phyloP scores from a whole-genome alignment of 106 monocot genomes.

The Platanthera zijinensis region DNA sequence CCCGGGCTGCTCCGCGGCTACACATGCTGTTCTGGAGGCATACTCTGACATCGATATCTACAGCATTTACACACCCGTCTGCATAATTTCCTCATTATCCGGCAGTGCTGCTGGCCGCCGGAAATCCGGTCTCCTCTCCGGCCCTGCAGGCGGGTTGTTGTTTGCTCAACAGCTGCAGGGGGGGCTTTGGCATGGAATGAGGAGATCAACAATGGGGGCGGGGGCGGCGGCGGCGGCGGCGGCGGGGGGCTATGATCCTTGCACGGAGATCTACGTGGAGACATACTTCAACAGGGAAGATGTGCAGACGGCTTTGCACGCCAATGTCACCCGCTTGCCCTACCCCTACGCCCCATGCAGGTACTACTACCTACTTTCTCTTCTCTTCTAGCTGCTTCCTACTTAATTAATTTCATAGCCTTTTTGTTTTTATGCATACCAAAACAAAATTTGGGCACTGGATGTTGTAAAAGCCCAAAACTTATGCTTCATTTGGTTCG shows the following conservation, averaged over 20 bases:
- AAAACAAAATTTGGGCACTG: too few relatives aligned
- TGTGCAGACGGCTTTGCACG: conserved; percentile 77
- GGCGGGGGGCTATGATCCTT: conserved; percentile 85
- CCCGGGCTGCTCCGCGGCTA: conserved; percentile 37
- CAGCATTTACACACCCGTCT: conserved; percentile 85
- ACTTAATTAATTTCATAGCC: neutral
- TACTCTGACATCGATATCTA: conserved; percentile 80
- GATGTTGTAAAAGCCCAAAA: too few relatives aligned
- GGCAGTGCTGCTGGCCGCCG: neutral
- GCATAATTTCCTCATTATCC: conserved; percentile 35
- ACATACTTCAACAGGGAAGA: conserved; percentile 72
- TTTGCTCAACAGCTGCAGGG: neutral
- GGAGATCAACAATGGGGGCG: neutral
- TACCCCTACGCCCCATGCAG: conserved; percentile 79
- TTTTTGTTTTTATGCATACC: neutral
- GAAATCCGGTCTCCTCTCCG: conserved; percentile 16
- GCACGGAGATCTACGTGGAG: conserved; percentile 62
- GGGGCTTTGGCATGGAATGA: conserved; percentile 22
- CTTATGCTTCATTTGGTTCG: too few relatives aligned
- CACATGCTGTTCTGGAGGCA: conserved; percentile 42
- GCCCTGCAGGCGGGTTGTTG: conserved; percentile 9
- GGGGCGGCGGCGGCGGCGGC: conserved; percentile 19
- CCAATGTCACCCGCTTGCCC: conserved; percentile 55
- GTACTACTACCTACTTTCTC: conserved; percentile 11
- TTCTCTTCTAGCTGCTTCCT: neutral